Percentiles rank a stretch among this genome's conserved stretches.
Evolutionary conservation across 805 yeast genomes (phyloP).

Genomic region (Kurtzmaniella cleridarum): DNA sequence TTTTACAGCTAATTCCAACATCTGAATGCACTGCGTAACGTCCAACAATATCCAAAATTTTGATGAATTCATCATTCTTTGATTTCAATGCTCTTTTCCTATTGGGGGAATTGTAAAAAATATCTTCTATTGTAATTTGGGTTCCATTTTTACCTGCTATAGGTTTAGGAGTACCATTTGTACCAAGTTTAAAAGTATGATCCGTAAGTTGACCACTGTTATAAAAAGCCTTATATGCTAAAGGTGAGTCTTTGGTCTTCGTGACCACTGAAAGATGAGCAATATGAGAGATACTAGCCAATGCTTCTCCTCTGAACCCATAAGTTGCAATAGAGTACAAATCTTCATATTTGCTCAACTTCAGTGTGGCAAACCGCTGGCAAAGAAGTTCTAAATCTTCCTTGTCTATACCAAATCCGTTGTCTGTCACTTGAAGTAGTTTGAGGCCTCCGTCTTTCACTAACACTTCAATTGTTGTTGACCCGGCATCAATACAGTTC

Average conservation of each 20-base stretch:
- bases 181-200: conserved; percentile 28
- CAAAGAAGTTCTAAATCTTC: conserved; percentile 79
- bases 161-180: conserved; percentile 51
- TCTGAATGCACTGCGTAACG: conserved; percentile 73
- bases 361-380: conserved; percentile 89
- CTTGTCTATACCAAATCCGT: conserved; percentile 75
- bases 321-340: conserved; percentile 66
- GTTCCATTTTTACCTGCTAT: conserved; percentile 89
- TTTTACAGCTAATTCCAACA: conserved; percentile 76
- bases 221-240: conserved; percentile 73
- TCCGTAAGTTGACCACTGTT: conserved; percentile 57
- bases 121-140: conserved; percentile 75
- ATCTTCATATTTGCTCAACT: conserved; percentile 70
- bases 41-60: conserved; percentile 77
- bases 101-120: conserved; percentile 84
- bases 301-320: conserved; percentile 96
- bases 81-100: conserved; percentile 63
- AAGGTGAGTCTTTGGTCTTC: conserved; percentile 50
- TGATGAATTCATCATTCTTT: conserved; percentile 67
- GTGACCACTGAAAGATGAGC: conserved; percentile 78
- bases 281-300: conserved; percentile 90
- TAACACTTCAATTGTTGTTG: conserved; percentile 68
- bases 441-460: conserved; percentile 93
- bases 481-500: conserved; percentile 83
- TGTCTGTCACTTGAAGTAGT: conserved; percentile 79